These are phyloP conservation scores for Microsporum canis DNA, from an alignment of 2,329 filamentous ascomycete species.

Conservation along the genomic window DNA sequence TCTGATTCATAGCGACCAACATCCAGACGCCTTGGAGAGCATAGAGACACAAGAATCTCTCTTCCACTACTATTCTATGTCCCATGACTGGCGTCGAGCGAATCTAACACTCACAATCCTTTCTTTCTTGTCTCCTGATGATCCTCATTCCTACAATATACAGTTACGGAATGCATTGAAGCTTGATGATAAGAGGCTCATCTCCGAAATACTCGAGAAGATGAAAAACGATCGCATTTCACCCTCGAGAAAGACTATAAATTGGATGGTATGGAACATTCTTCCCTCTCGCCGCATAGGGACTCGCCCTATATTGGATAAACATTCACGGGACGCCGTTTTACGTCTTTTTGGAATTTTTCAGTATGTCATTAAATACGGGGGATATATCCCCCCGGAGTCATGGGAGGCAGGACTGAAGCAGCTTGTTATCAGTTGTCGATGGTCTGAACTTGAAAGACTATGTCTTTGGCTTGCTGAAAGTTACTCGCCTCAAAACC, in stretches of 20 bases:
- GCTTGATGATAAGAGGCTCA: constrained; percentile 22
- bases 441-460: constrained; percentile 41
- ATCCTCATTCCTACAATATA: constrained; percentile 26
- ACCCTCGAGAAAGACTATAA: constrained; percentile 36
- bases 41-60: constrained; percentile 42
- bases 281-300: constrained; percentile 23
- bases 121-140: constrained; percentile 27
- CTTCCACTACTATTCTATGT: constrained; percentile 42
- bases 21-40: constrained; percentile 54
- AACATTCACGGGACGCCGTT: constrained; percentile 27
- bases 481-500: constrained; percentile 23
- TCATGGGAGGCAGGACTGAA: constrained; percentile 50
- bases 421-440: constrained; percentile 46
- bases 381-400: constrained; percentile 31
- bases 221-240: constrained; percentile 39
- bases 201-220: constrained; percentile 32
- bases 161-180: constrained; percentile 31
- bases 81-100: constrained; percentile 41
- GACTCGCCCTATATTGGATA: constrained; percentile 18
- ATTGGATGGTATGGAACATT: constrained; percentile 30
- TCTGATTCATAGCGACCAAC: constrained; percentile 49
- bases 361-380: constrained; percentile 37
- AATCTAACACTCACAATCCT: constrained; percentile 47
- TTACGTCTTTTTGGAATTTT: constrained; percentile 38
- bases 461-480: constrained; percentile 43